Base-by-base conservation (phyloP, 495 filamentous ascomycete species). In the Aspergillus asperescens region DNA sequence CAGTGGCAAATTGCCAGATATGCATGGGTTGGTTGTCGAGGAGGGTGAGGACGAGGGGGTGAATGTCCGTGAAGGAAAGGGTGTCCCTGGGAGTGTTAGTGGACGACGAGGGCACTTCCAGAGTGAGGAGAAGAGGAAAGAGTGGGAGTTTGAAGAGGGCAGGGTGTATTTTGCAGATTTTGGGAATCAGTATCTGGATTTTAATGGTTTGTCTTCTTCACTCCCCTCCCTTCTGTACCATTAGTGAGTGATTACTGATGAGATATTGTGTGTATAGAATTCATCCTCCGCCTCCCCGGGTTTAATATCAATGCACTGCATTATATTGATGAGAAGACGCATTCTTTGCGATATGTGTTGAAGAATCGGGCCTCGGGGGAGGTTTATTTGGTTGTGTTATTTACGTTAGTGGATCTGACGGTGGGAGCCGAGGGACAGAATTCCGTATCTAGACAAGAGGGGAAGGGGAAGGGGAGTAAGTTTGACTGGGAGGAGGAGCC, bases 161-260 rank as follows among this genome's bases (percentile, higher is more conserved):
- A 69, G 81, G 55, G 69, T 77, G 41, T 95, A 95, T 65, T 68
- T 74, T 23, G 78, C 81, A 37, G 92, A 96, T 67, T 96, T 98
- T 68, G 93, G 83, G 59, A 96, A 96, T 62, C 82, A 84, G n/a
- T 96, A 91, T 73, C 63, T 98, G 35, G 86, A 90, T 64, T 95
- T 96, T 60, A 83, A 81, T 62, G 77, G 82, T 84, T 53, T 44
- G 70, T 68, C n/a, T n/a, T n/a, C n/a, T 38, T 43, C 7, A n/a
- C 4, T 37, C 19, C n/a, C n/a, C 23, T 34, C 16, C 37, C 13
- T 32, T 28, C 44, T n/a, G 35, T 57, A 15, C 16, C 50, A 38
- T 24, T 7, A 22, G 19, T 44, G 15, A 3, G 1, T 44, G 13
- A 13, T 34, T 20, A 25, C 45, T 48, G 18, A 48, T 12, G 19